Percentiles rank a stretch among this genome's conserved stretches.
phyloP scores from a whole-genome alignment of 495 filamentous ascomycete genomes.

The Lichenothelia convexa region DNA sequence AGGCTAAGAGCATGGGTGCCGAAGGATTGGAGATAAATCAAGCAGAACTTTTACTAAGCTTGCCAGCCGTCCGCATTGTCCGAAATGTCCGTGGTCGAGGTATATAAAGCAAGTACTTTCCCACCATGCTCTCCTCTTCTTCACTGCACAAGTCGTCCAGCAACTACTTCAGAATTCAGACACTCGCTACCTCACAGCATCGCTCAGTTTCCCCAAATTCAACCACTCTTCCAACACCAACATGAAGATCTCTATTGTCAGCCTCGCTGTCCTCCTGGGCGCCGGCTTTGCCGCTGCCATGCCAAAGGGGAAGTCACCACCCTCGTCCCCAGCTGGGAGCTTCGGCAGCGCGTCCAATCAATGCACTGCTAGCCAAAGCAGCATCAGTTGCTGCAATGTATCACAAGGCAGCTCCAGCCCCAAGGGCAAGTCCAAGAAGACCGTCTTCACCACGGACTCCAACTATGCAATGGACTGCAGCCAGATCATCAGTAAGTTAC shows the following conservation, averaged over 20 bases:
- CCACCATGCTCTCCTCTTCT: too few species aligned
- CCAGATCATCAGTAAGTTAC: background rate
- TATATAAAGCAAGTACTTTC: too few species aligned
- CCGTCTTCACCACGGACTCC: background rate
- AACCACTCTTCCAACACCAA: background rate
- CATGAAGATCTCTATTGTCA: background rate
- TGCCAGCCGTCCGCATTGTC: too few species aligned
- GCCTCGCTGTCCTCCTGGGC: background rate
- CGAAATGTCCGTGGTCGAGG: too few species aligned
- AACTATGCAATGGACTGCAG: background rate
- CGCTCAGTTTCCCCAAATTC: too few species aligned
- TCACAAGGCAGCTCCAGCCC: background rate
- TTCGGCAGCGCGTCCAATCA: background rate
- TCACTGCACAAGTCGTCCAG: too few species aligned
- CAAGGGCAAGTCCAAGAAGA: background rate
- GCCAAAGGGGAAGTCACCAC: background rate
- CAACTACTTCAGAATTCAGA: too few species aligned
- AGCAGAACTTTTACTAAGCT: too few species aligned
- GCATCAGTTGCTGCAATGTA: background rate
- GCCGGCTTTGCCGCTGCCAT: background rate
- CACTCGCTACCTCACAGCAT: too few species aligned
- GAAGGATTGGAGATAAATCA: too few species aligned
- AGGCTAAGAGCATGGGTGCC: too few species aligned
- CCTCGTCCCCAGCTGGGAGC: background rate
- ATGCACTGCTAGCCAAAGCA: background rate